These are phyloP conservation scores for Fonsecaea erecta DNA, from an alignment of 2,329 filamentous ascomycete genomes.

Conservation along the genomic window DNA sequence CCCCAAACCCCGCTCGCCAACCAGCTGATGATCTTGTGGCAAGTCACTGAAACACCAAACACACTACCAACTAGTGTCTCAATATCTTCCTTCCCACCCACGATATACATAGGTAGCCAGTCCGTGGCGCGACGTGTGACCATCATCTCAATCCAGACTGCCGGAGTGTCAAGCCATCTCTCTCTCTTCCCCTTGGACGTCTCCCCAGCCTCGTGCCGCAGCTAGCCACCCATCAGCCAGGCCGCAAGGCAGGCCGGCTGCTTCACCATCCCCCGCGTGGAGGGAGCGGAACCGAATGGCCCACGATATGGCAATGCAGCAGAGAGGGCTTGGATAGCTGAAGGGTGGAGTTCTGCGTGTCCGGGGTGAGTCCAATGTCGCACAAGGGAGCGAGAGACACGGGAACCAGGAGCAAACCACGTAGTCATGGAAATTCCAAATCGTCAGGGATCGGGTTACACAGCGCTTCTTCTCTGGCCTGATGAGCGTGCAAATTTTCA, in stretches of 20 bases:
- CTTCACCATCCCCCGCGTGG: not conserved
- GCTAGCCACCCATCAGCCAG: slow-evolving; percentile 11
- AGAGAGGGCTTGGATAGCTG: not conserved
- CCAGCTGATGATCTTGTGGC: not conserved
- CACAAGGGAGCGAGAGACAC: slow-evolving; percentile 11
- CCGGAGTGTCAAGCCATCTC: not conserved
- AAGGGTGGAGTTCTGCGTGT: not conserved
- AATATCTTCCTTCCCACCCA: not conserved
- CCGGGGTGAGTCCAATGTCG: not conserved
- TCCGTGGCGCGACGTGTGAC: slow-evolving; percentile 1
- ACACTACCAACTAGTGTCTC: not conserved
- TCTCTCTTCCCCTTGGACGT: not conserved
- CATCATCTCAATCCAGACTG: slow-evolving; percentile 11
- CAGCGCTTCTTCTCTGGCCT: slow-evolving; percentile 11
- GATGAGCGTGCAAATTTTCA: not conserved
- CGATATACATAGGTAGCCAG: too few species aligned
- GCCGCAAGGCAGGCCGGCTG: not conserved
- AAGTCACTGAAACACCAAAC: not conserved
- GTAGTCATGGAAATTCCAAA: slow-evolving; percentile 32
- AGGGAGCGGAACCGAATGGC: slow-evolving; percentile 8
- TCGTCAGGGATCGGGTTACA: slow-evolving; percentile 26
- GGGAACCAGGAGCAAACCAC: slow-evolving; percentile 15
- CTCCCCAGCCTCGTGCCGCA: slow-evolving; percentile 9
- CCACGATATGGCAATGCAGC: not conserved
- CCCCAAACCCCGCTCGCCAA: not conserved